A percentile compares a stretch with the other conserved stretches of the same genome.
Evolutionary conservation across 2,329 filamentous ascomycete genomes (phyloP).

Genomic region (Sphaerostilbella broomeana): DNA sequence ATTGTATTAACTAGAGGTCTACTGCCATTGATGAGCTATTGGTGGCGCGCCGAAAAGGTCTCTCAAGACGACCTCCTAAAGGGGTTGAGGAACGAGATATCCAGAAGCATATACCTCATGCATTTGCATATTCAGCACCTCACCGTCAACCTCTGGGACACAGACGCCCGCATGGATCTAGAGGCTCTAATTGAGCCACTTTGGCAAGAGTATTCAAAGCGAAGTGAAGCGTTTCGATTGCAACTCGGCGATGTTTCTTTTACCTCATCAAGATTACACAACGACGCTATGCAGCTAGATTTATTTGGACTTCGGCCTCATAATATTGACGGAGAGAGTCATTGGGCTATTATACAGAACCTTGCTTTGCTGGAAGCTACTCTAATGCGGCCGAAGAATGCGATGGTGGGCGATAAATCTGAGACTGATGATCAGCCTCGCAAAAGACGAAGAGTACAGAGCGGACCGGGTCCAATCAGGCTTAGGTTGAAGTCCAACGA

Average conservation of each 20-base stretch:
- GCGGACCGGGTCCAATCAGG: conserved; percentile 39
- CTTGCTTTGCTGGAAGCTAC: conserved; percentile 52
- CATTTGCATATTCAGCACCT: conserved; percentile 57
- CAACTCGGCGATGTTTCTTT: conserved; percentile 72
- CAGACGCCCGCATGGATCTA: conserved; percentile 40
- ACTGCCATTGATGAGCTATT: conserved; percentile 63
- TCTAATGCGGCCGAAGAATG: conserved; percentile 26
- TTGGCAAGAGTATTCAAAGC: conserved; percentile 70
- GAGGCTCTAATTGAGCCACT: conserved; percentile 64
- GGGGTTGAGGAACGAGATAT: conserved; percentile 67
- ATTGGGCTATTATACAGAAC: conserved; percentile 54
- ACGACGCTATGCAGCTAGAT: conserved; percentile 40
- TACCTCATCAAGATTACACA: conserved; percentile 35
- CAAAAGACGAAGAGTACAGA: conserved; percentile 43
- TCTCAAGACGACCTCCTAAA: conserved; percentile 55
- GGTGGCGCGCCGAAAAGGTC: conserved; percentile 69
- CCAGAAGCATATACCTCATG: conserved; percentile 63
- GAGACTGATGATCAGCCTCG: conserved; percentile 41
- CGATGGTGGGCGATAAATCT: conserved; percentile 17
- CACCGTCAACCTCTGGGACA: conserved; percentile 35
- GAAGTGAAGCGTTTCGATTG: conserved; percentile 64
- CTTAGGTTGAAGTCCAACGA: conserved; percentile 42
- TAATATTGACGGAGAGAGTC: conserved; percentile 48
- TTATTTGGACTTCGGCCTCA: conserved; percentile 49
- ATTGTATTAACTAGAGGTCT: conserved; percentile 53